Conservation (phyloP, 2,329 filamentous ascomycete species). For the Colletotrichum lini region DNA sequence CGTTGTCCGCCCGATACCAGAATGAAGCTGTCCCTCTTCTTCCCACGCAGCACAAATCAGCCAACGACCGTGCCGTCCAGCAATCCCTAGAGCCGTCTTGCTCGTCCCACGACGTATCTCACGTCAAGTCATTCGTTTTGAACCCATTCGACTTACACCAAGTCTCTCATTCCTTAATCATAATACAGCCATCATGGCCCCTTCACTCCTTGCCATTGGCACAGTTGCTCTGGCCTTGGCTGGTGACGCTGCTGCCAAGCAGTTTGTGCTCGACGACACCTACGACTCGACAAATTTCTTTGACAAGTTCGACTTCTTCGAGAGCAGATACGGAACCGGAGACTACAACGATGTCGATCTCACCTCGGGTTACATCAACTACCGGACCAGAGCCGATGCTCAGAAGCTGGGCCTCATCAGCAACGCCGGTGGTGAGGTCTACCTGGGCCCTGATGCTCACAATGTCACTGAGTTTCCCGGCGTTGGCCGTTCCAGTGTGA, state of each 20-base stretch:
- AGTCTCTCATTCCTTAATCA: slow-evolving; percentile 48
- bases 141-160: slow-evolving; percentile 33
- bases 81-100: slow-evolving; percentile 48
- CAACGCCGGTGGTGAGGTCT: slow-evolving; percentile 52
- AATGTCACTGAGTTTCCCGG: slow-evolving; percentile 44
- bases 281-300: slow-evolving; percentile 63
- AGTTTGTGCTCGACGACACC: slow-evolving; percentile 57
- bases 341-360: slow-evolving; percentile 62
- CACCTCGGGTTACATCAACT: slow-evolving; percentile 76
- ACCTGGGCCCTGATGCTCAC: slow-evolving; percentile 55
- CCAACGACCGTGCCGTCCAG: slow-evolving; percentile 34
- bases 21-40: not conserved
- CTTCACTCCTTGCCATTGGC: slow-evolving; percentile 57
- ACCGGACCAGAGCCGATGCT: slow-evolving; percentile 55
- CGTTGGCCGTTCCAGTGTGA: slow-evolving; percentile 69
- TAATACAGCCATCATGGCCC: slow-evolving; percentile 54
- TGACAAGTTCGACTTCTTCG: slow-evolving; percentile 62
- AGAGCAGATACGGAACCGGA: slow-evolving; percentile 42
- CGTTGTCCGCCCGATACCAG: slow-evolving; percentile 9
- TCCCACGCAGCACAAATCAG: slow-evolving; percentile 28
- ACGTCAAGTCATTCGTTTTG: slow-evolving; percentile 59
- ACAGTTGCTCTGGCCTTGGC: slow-evolving; percentile 55
- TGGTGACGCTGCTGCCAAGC: slow-evolving; percentile 50
- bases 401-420: slow-evolving; percentile 52
- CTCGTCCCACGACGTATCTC: slow-evolving; percentile 60